These are phyloP conservation scores for Populus davidiana DNA, from an alignment of 345 rosid species.

Conservation along the genomic window DNA sequence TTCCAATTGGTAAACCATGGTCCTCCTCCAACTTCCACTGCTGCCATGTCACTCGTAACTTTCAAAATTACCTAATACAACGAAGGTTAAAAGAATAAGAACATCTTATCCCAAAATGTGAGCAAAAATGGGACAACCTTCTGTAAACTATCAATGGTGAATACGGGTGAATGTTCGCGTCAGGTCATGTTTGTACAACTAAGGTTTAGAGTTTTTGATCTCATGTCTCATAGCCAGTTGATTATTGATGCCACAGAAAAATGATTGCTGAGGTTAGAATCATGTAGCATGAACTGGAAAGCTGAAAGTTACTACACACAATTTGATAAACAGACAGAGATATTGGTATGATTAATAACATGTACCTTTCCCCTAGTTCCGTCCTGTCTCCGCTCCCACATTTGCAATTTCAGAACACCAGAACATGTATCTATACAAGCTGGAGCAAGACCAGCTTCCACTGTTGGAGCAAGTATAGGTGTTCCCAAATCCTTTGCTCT, in stretches of 20 bases:
- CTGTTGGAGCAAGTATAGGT: constrained; percentile 82
- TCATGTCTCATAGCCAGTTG: too few relatives aligned
- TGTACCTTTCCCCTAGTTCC: constrained; percentile 83
- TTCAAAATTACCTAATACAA: constrained; percentile 62
- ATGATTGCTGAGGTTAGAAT: too few relatives aligned
- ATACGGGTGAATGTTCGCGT: too few relatives aligned
- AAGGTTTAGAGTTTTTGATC: too few relatives aligned
- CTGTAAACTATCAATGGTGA: too few relatives aligned
- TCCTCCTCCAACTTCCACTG: constrained; percentile 91
- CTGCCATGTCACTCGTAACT: constrained; percentile 77
- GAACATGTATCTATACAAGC: constrained; percentile 89
- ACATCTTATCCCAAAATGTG: too few relatives aligned
- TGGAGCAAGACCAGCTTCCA: constrained; percentile 73
- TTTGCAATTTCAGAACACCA: constrained; percentile 63
- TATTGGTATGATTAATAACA: neutral
- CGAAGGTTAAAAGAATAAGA: too few relatives aligned
- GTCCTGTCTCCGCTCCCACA: constrained; percentile 69
- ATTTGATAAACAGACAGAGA: neutral
- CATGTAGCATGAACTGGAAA: too few relatives aligned
- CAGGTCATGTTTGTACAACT: too few relatives aligned
- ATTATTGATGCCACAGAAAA: too few relatives aligned
- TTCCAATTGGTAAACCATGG: constrained; percentile 94
- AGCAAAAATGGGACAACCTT: too few relatives aligned
- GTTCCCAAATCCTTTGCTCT: constrained; percentile 67
- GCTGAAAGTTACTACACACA: too few relatives aligned